Conservation (phyloP, 2,329 filamentous ascomycete species). For the Diaporthe ampelina region DNA sequence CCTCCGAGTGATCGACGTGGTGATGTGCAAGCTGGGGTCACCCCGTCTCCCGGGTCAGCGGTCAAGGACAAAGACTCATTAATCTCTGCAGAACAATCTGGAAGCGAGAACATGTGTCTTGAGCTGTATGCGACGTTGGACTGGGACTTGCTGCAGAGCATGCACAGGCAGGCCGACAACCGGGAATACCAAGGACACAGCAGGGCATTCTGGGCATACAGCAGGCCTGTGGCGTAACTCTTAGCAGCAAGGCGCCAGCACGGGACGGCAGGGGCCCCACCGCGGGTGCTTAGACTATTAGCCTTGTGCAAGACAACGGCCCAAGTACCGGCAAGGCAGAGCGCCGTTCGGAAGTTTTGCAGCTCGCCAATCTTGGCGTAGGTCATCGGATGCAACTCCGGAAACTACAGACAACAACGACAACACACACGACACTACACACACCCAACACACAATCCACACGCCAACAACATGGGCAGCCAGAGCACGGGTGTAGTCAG, state of each 20-base stretch:
- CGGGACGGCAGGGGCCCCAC: constrained; percentile 14
- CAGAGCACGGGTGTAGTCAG: constrained; percentile 3
- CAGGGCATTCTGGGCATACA: neutral
- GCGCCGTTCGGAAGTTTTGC: constrained; percentile 9
- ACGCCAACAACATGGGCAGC: too few relatives aligned
- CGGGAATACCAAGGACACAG: constrained; percentile 20
- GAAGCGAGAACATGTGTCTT: constrained; percentile 11
- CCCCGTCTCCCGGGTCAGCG: constrained; percentile 32
- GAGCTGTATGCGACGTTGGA: constrained; percentile 10
- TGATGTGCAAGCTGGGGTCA: constrained; percentile 18
- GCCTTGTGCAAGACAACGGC: neutral
- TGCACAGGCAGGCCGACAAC: neutral
- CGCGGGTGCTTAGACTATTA: constrained; percentile 12
- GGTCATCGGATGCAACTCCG: constrained; percentile 29
- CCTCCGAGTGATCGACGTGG: constrained; percentile 13
- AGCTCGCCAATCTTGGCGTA: constrained; percentile 35
- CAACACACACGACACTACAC: constrained; percentile 6
- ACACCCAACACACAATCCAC: neutral
- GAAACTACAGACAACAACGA: constrained; percentile 7
- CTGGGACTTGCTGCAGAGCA: constrained; percentile 15
- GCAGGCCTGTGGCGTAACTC: neutral
- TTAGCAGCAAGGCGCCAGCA: neutral
- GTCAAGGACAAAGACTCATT: constrained; percentile 17
- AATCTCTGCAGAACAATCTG: neutral
- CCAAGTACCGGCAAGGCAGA: constrained; percentile 34